Base-by-base conservation (phyloP, 805 yeast genomes). In the Candida vaughaniae region DNA sequence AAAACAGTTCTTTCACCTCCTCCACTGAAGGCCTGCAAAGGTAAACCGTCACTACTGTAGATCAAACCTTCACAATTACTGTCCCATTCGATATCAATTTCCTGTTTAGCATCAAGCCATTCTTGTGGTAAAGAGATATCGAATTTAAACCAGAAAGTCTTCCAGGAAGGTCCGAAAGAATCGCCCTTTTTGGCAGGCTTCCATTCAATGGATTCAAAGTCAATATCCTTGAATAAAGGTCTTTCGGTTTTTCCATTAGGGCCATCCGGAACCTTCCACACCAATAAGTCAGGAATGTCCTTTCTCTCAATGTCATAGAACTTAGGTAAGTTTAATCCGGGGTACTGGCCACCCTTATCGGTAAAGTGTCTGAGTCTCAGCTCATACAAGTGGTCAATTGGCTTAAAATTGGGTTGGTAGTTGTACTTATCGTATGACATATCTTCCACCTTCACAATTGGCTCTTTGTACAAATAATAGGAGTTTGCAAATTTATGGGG, bases 81-180 rank as follows among this genome's bases (percentile, higher is more conserved):
- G 56, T 91, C 95, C 87, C 95, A 90, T 45, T 87, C 82, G 41
- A 86, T 75, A 36, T 82, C 64, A 26, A 87, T 72, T 40, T 69
- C 71, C 25, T 76, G 78, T 3, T 54, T 43, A 16, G 67, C 55
- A 7, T 63, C 47, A 14, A 68, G 31, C 85, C 86, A 82, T 3
- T 69, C 56, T 11, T 66, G 47, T 0, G 96, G 95, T 4, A 91
- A 66, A n/a, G 67, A 64, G 40, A 86, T 61, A 10, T 71, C 62
- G 15, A 91, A 64, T 48, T 78, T 75, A 62, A 93, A 88, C 99
- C 99, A 91, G 46, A 88, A 95, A 1, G 98, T 85, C 41, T 91
- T 82, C 99, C 99, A 91, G 10, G 95, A 84, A 3, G 99, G 99
- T 0, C 98, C 97, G 57, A 85, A 88, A 6, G 70, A 63, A 48